Evolutionary conservation across 257 asterid species (phyloP), one percentile per base, ranked within the genome.

Genomic region (Solanum chmielewskii): DNA sequence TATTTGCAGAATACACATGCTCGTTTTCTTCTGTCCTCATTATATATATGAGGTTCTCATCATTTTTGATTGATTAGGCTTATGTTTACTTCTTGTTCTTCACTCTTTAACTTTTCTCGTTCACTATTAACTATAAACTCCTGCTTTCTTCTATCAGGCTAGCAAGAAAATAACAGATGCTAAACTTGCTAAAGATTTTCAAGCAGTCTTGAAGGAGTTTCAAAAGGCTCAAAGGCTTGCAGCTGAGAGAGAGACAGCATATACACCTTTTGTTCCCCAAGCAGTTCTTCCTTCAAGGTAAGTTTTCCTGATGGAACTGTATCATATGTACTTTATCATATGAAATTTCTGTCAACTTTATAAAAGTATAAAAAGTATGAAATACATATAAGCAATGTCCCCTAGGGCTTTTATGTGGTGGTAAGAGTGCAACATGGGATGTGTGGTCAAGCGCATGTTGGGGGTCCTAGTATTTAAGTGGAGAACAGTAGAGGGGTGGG

Each of bases 181-280:
- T 80, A 80, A 80, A 18, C 85, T 80, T 25, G 85, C 85, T 47
- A 80, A 80, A 80, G 99, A 96, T 90, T 95, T 96, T 92, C 95
- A 96, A 94, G 95, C 98, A 29, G 96, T 96, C 44, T 90, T 80
- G 68, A 80, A 80, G 69, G 85, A 80, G 85, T 80, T 80, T 80
- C 85, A 80, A 90, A 93, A 92, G 91, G 93, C 92, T 27, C 96
- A 93, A 84, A 91, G 96, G 87, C 95, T 93, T 89, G 92, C 96
- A 16, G 95, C 94, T 81, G 96, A 93, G 91, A 92, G 94, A 88
- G 96, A 93, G 91, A 95, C 99, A 29, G 94, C 96, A 11, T 95
- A 94, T 91, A 86, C 93, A 88, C 98, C 98, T 88, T 91, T 90
- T 90, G 91, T 91, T 90, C 91, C 91, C 14, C 93, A 94, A 86